A percentile compares a stretch with the other conserved stretches of the same genome.
These are phyloP conservation scores for Penicillium sp. DNA, from an alignment of 2,329 filamentous ascomycete species.

Conservation along the genomic window DNA sequence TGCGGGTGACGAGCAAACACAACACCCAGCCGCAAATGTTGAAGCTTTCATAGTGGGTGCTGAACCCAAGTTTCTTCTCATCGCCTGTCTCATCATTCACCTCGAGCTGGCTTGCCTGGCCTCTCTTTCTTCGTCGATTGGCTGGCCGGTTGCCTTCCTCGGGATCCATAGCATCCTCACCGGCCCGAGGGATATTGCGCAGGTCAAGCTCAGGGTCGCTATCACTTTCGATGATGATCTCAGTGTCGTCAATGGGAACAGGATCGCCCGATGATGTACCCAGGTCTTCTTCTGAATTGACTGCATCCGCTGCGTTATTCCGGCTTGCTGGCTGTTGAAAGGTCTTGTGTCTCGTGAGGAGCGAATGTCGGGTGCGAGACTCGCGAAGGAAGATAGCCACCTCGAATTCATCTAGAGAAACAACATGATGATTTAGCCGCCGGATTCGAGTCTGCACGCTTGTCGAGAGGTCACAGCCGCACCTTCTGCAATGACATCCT, in stretches of 20 bases:
- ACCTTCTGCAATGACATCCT: constrained; percentile 84
- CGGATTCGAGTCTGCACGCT: too few species aligned
- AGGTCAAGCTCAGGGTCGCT: constrained; percentile 53
- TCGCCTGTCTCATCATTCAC: constrained; percentile 52
- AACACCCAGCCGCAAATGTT: constrained; percentile 91
- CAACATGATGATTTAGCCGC: constrained; percentile 1
- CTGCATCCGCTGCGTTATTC: background rate
- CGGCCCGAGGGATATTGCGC: constrained; percentile 58
- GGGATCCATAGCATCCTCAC: constrained; percentile 19
- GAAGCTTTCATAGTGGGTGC: constrained; percentile 90
- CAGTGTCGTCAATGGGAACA: constrained; percentile 29
- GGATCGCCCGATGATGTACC: constrained; percentile 1
- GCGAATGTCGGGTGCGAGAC: constrained; percentile 75
- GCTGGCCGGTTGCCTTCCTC: background rate
- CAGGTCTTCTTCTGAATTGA: background rate
- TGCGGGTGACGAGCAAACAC: constrained; percentile 81
- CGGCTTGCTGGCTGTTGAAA: constrained; percentile 55
- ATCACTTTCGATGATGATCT: constrained; percentile 59
- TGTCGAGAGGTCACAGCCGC: constrained; percentile 46
- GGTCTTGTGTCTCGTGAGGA: constrained; percentile 80
- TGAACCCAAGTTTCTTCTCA: constrained; percentile 87
- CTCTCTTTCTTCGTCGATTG: background rate
- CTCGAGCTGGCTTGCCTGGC: background rate
- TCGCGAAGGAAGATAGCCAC: constrained; percentile 92
- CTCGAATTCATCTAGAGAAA: constrained; percentile 80